Percentiles rank a stretch among this genome's conserved stretches.
Conservation (phyloP, 108 stramenopile genomes). For the Conticribra guillardii region DNA sequence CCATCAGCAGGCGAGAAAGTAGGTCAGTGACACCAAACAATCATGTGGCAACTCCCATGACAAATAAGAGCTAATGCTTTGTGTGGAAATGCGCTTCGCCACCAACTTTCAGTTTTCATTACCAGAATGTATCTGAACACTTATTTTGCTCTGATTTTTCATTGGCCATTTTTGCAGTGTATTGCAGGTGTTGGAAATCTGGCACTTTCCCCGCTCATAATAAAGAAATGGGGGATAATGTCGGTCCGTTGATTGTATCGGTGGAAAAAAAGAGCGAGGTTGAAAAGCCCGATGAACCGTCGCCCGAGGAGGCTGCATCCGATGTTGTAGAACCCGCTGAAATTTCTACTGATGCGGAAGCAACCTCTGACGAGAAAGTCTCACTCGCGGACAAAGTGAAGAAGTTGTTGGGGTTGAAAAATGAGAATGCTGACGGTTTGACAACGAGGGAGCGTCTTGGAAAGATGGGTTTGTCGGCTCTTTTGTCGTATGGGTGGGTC, state of each 20-base stretch:
- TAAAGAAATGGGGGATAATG: slow-evolving; percentile 79
- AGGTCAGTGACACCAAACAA: no score
- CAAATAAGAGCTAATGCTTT: no score
- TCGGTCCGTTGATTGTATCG: slow-evolving; percentile 85
- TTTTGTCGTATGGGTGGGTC: slow-evolving; percentile 91
- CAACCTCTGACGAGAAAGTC: not conserved
- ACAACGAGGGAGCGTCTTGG: slow-evolving; percentile 62
- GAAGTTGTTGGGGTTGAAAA: slow-evolving; percentile 9
- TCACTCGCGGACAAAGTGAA: slow-evolving; percentile 2
- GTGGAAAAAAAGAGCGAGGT: slow-evolving; percentile 20
- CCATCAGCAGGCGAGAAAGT: slow-evolving; percentile 53
- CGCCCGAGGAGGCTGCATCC: not conserved
- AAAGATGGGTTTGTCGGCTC: slow-evolving; percentile 80
- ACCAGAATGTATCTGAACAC: no score
- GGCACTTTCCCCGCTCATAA: slow-evolving; percentile 85
- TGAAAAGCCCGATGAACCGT: not conserved
- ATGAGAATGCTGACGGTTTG: slow-evolving; percentile 11
- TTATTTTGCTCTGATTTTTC: no score
- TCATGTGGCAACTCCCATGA: no score
- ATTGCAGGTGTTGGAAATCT: slow-evolving; percentile 85
- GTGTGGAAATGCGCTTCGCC: no score
- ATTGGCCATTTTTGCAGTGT: no score
- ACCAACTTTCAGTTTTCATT: no score
- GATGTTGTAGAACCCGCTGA: not conserved
- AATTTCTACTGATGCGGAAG: not conserved